Percentiles rank a stretch among this genome's conserved stretches.
phyloP scores from a whole-genome alignment of 2,329 filamentous ascomycete genomes.

The Cladophialophora bantiana region DNA sequence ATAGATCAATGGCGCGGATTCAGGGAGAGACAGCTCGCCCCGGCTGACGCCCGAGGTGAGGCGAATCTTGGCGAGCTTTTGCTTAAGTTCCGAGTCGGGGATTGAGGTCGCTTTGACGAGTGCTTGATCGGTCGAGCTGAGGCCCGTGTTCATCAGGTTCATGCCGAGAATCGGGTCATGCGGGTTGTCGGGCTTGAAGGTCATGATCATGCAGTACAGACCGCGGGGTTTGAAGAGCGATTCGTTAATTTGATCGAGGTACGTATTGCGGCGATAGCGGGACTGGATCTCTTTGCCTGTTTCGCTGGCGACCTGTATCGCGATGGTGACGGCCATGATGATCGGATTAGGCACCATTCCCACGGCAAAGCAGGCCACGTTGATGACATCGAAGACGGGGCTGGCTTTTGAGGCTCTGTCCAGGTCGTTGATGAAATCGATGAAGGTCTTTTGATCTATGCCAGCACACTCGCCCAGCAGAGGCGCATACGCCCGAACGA shows the following conservation, averaged over 20 bases:
- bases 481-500: slow-evolving; percentile 62
- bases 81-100: slow-evolving; percentile 23
- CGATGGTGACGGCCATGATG: slow-evolving; percentile 34
- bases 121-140: slow-evolving; percentile 28
- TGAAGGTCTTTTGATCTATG: slow-evolving; percentile 58
- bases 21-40: slow-evolving; percentile 51
- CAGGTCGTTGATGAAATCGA: slow-evolving; percentile 58
- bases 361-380: slow-evolving; percentile 35
- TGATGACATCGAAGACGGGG: slow-evolving; percentile 38
- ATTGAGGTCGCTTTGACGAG: slow-evolving; percentile 45
- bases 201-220: slow-evolving; percentile 63
- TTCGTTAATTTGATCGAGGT: slow-evolving; percentile 63
- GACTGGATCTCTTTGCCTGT: slow-evolving; percentile 34
- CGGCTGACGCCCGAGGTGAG: slow-evolving; percentile 40
- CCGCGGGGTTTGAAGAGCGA: slow-evolving; percentile 65
- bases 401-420: slow-evolving; percentile 43
- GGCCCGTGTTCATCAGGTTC: slow-evolving; percentile 45
- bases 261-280: slow-evolving; percentile 56
- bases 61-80: slow-evolving; percentile 30
- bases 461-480: slow-evolving; percentile 52
- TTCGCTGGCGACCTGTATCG: slow-evolving; percentile 29
- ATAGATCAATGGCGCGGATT: slow-evolving; percentile 58
- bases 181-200: slow-evolving; percentile 55
- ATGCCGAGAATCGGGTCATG: slow-evolving; percentile 36
- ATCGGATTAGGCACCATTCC: slow-evolving; percentile 36